A percentile compares a stretch with the other conserved stretches of the same genome.
phyloP scores from a whole-genome alignment of 1,284 basidiomycete species.

The Meira miltonrushii region DNA sequence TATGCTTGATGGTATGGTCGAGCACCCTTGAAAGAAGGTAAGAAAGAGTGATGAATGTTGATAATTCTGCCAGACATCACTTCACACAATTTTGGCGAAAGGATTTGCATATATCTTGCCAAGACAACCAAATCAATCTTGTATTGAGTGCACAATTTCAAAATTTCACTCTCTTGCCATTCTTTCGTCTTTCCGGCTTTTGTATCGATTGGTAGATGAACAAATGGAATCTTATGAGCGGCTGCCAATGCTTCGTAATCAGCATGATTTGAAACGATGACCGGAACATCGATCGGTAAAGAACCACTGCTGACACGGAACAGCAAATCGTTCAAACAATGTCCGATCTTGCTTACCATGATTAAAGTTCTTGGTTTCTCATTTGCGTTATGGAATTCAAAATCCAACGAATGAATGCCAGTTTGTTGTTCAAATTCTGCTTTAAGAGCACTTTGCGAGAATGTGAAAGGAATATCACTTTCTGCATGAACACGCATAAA shows the following conservation, averaged over 20 bases:
- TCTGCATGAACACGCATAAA: constrained; percentile 50
- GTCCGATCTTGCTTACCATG: constrained; percentile 50
- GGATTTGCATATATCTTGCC: constrained; percentile 49
- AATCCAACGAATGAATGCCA: constrained; percentile 26
- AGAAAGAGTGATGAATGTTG: constrained; percentile 50
- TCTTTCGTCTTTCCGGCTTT: constrained; percentile 45
- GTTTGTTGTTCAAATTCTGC: constrained; percentile 27
- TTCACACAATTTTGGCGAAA: constrained; percentile 36
- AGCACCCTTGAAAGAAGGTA: constrained; percentile 48
- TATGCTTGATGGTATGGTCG: constrained; percentile 51
- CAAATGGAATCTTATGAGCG: constrained; percentile 48
- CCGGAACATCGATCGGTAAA: constrained; percentile 37
- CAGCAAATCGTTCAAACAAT: constrained; percentile 50
- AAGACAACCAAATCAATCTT: constrained; percentile 49
- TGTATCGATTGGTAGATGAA: constrained; percentile 45
- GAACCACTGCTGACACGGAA: constrained; percentile 40
- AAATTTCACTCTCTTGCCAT: constrained; percentile 47
- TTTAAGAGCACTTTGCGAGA: constrained; percentile 22
- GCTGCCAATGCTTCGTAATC: constrained; percentile 40
- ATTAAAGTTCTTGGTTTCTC: constrained; percentile 44
- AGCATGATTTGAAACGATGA: constrained; percentile 50
- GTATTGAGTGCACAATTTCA: constrained; percentile 41
- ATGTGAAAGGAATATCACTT: constrained; percentile 20
- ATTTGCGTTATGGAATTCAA: constrained; percentile 39
- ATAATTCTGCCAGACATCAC: constrained; percentile 41